These are phyloP conservation scores for Crithidia brevicula DNA, from an alignment of 208 protist species.

Conservation along the genomic window DNA sequence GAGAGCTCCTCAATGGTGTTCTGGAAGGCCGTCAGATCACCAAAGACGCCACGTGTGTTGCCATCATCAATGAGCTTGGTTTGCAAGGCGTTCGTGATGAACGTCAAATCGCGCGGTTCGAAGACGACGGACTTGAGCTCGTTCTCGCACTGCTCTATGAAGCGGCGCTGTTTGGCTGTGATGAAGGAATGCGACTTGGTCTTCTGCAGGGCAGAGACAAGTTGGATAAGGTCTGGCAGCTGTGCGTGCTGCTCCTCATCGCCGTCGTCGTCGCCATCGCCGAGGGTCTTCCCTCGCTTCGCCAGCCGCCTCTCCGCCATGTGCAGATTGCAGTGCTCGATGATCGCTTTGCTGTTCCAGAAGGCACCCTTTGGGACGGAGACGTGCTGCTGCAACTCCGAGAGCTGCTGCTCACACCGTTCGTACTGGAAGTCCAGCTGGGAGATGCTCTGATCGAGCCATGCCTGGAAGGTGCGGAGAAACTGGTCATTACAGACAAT, in stretches of 20 bases:
- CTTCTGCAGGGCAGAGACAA: slow-evolving; percentile 78
- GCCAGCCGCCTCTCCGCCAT: slow-evolving; percentile 75
- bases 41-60: slow-evolving; percentile 79
- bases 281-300: slow-evolving; percentile 21
- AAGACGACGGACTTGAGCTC: slow-evolving; percentile 80
- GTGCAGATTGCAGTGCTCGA: slow-evolving; percentile 90
- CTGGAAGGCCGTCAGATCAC: slow-evolving; percentile 80
- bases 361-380: slow-evolving; percentile 65
- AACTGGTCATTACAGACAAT: slow-evolving; percentile 72
- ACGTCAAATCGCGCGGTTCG: slow-evolving; percentile 76
- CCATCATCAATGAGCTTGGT: slow-evolving; percentile 85
- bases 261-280: slow-evolving; percentile 27
- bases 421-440: slow-evolving; percentile 86
- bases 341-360: slow-evolving; percentile 89
- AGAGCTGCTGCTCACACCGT: slow-evolving; percentile 81
- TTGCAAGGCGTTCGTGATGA: slow-evolving; percentile 85
- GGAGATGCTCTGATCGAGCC: slow-evolving; percentile 82
- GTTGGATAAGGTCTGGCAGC: slow-evolving; percentile 79
- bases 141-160: slow-evolving; percentile 83
- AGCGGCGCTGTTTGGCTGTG: slow-evolving; percentile 79
- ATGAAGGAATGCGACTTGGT: slow-evolving; percentile 81
- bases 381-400: slow-evolving; percentile 85
- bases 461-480: slow-evolving; percentile 68
- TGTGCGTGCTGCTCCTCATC: slow-evolving; percentile 41
- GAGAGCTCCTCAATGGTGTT: slow-evolving; percentile 87